Base-by-base conservation (phyloP, 495 filamentous ascomycete species). In the Xylaria acuta region DNA sequence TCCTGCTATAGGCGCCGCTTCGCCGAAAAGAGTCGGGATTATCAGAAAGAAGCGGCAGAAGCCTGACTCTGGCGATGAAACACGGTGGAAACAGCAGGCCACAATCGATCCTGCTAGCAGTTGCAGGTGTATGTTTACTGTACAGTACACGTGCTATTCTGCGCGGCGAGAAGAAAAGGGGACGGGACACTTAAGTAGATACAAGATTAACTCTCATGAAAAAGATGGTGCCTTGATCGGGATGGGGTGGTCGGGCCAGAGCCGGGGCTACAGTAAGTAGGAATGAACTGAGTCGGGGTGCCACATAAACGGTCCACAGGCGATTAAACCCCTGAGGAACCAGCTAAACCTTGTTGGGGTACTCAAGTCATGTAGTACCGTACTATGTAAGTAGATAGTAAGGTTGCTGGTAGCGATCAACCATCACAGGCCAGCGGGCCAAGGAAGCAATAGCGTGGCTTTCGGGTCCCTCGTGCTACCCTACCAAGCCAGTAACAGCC, bases 201-300 rank as follows among this genome's bases (percentile, higher is more conserved):
- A 60, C 58, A 60, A 60, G 58, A 60, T 60, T 60, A 60, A 18
- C 56, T 60, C 58, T 60, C 32, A 38, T 60, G 25, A 60, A 60
- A 60, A 38, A 38, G 58, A 60, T 36, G 20, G 58, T 22, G 32
- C 20, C 58, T 38, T 60, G 32, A 22, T 36, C 34, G 34, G 34
- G 34, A 60, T 38, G 58, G 58, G 58, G 34, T 38, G 58, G 58
- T 22, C 58, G 34, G 58, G 34, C 18, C 34, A 11, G 58, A 22
- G 54, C 54, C 34, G 18, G 58, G 25, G 18, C 34, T 60, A 6
- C 58, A 60, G 38, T 60, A 60, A 60, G 38, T 60, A 60, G 25
- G 25, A 36, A 54, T 53, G 45, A 25, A 32, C 56, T 49, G 53
- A 47, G 34, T 38, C 53, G 22, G n/a, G 41, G 67, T 11, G 67